Evolutionary conservation across 208 protist species (phyloP).

Genomic region (Wallacemonas sp.): DNA sequence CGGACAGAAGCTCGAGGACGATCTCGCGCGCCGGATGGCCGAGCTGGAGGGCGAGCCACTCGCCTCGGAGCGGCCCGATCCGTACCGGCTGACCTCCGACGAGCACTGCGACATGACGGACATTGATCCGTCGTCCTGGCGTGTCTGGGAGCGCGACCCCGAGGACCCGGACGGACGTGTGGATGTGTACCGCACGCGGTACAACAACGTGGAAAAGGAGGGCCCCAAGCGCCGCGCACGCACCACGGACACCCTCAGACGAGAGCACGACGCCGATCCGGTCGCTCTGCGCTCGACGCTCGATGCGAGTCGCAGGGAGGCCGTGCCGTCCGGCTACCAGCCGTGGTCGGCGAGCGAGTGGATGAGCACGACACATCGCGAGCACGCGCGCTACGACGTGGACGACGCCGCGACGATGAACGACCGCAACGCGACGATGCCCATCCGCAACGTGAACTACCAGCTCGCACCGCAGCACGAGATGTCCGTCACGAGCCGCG

Average conservation of each 20-base stretch:
- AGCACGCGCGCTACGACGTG: constrained; percentile 77
- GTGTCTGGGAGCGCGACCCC: constrained; percentile 47
- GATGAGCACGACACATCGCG: constrained; percentile 85
- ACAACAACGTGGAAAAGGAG: constrained; percentile 86
- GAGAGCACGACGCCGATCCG: constrained; percentile 55
- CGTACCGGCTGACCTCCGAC: constrained; percentile 80
- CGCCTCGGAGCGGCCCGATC: constrained; percentile 39
- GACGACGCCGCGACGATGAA: constrained; percentile 58
- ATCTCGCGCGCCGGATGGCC: constrained; percentile 32
- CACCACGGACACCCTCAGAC: constrained; percentile 53
- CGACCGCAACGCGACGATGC: constrained; percentile 53
- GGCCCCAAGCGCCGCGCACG: constrained; percentile 67
- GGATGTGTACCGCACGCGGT: constrained; percentile 85
- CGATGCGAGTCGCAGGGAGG: constrained; percentile 34
- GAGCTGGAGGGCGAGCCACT: constrained; percentile 60
- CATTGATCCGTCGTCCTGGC: constrained; percentile 76
- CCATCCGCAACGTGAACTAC: constrained; percentile 77
- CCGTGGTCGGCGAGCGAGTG: constrained; percentile 73
- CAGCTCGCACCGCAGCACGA: constrained; percentile 57
- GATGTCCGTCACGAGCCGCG: constrained; percentile 39
- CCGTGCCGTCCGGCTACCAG: constrained; percentile 70
- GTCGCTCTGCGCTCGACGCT: constrained; percentile 48
- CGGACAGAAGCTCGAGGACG: constrained; percentile 49
- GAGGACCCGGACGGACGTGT: constrained; percentile 30
- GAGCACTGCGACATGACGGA: constrained; percentile 86